Evolutionary conservation across 805 yeast genomes (phyloP).

Genomic region (Millerozyma acaciae): DNA sequence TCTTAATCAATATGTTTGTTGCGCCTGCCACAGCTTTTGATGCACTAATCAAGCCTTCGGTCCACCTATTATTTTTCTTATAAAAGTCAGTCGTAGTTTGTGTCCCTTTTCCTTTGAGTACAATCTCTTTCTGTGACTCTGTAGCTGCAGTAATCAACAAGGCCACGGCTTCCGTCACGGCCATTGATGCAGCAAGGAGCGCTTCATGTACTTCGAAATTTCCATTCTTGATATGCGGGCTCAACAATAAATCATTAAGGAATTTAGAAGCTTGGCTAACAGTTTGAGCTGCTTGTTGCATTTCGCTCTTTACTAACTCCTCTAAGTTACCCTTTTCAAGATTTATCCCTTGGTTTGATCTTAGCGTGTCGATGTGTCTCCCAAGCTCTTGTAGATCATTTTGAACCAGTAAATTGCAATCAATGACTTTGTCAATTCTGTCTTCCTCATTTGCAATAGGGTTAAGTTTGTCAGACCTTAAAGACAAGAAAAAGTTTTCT

Average conservation of each 20-base stretch:
- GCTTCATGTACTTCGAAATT: constrained; percentile 73
- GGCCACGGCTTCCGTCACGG: constrained; percentile 75
- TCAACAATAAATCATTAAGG: constrained; percentile 49
- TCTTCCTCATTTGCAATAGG: constrained; percentile 54
- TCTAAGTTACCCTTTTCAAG: constrained; percentile 52
- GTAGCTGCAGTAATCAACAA: constrained; percentile 70
- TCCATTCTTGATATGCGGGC: constrained; percentile 50
- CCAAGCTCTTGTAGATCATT: constrained; percentile 59
- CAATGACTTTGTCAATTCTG: constrained; percentile 72
- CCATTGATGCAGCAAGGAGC: constrained; percentile 71
- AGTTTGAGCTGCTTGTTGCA: constrained; percentile 67
- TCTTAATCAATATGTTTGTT: constrained; percentile 73
- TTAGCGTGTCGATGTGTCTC: constrained; percentile 52
- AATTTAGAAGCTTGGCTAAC: constrained; percentile 63
- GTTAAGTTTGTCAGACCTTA: constrained; percentile 51
- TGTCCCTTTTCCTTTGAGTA: constrained; percentile 62
- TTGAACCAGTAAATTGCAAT: constrained; percentile 72
- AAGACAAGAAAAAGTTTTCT: constrained; percentile 56
- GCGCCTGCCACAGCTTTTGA: constrained; percentile 83
- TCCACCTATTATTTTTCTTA: constrained; percentile 87
- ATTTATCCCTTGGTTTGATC: constrained; percentile 27
- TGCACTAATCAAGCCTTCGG: constrained; percentile 88
- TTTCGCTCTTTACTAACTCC: constrained; percentile 67
- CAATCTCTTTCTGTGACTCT: constrained; percentile 79
- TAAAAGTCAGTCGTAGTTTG: constrained; percentile 70